These are phyloP conservation scores for Ilex aquifolium DNA, from an alignment of 257 asterid genomes.

Conservation along the genomic window DNA sequence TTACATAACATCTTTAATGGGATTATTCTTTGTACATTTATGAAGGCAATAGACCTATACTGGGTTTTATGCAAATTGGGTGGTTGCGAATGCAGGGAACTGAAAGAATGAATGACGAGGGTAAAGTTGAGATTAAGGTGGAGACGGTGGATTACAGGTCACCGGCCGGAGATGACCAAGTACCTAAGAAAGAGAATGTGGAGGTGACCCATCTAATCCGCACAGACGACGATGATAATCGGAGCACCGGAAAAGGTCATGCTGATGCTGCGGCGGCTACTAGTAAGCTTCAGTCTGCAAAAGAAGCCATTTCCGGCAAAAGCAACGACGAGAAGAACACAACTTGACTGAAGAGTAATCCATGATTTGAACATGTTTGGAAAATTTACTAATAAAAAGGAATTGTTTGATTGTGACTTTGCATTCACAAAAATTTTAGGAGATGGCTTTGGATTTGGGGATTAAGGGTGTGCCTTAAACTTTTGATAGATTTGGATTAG, in stretches of 20 bases:
- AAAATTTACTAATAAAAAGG: too few species aligned
- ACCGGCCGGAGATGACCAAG: slow-evolving; percentile 28
- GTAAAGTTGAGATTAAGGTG: slow-evolving; percentile 32
- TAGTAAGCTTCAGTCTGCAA: slow-evolving; percentile 24
- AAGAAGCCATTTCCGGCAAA: slow-evolving; percentile 9
- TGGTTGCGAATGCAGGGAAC: slow-evolving; percentile 14
- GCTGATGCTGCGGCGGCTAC: slow-evolving; percentile 18
- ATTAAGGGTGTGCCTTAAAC: too few species aligned
- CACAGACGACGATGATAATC: slow-evolving; percentile 8
- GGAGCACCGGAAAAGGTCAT: slow-evolving; percentile 7
- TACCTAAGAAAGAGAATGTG: slow-evolving; percentile 29
- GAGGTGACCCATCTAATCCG: slow-evolving; percentile 28
- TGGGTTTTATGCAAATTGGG: too few species aligned
- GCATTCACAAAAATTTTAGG: too few species aligned
- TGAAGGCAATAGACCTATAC: too few species aligned
- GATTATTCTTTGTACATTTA: too few species aligned
- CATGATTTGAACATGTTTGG: too few species aligned
- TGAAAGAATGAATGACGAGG: slow-evolving; percentile 22
- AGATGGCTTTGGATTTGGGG: too few species aligned
- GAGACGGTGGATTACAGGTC: slow-evolving; percentile 31
- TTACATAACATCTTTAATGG: too few species aligned
- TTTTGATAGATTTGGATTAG: too few species aligned
- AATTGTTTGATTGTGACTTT: too few species aligned
- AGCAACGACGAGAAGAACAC: slow-evolving; percentile 1
- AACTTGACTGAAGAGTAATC: slow-evolving; percentile 3